Evolutionary conservation across 208 protist genomes (phyloP).

Genomic region (Blastocrithidia nonstop): DNA sequence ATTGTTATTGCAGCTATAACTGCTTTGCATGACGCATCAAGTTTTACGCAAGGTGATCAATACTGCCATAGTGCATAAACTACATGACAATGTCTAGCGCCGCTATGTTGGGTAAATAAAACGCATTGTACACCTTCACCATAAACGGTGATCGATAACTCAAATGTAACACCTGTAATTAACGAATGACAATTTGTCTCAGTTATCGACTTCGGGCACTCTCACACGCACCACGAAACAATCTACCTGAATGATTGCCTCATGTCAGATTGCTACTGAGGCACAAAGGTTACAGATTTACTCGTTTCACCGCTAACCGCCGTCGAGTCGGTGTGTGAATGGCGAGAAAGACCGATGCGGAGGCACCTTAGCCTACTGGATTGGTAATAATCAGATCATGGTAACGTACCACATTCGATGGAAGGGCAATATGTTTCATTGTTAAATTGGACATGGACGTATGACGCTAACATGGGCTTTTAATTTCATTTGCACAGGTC

Average conservation of each 20-base stretch:
- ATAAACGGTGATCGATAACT: constrained; percentile 78
- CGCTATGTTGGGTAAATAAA: constrained; percentile 31
- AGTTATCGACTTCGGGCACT: constrained; percentile 33
- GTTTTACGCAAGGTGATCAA: constrained; percentile 27
- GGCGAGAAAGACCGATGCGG: constrained; percentile 52
- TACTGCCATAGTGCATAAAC: constrained; percentile 81
- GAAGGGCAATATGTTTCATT: too few species aligned
- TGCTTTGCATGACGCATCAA: constrained; percentile 28
- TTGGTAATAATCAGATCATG: constrained; percentile 27
- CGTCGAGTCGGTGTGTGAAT: constrained; percentile 48
- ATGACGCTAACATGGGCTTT: constrained; percentile 3
- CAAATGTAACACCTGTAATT: constrained; percentile 77
- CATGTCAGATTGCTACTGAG: constrained; percentile 7
- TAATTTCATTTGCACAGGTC: constrained; percentile 3
- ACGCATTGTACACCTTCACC: constrained; percentile 85
- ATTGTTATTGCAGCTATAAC: constrained; percentile 5
- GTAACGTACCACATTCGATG: constrained; percentile 36
- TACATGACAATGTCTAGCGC: constrained; percentile 79
- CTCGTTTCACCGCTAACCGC: constrained; percentile 60
- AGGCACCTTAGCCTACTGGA: constrained; percentile 46
- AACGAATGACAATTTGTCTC: constrained; percentile 48
- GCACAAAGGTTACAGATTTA: constrained; percentile 54
- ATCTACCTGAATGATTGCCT: too few species aligned
- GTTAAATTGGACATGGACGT: neutral
- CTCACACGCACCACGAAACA: constrained; percentile 1